These are phyloP conservation scores for Leptosphaerulina australis DNA, from an alignment of 2,329 filamentous ascomycete genomes.

Conservation along the genomic window DNA sequence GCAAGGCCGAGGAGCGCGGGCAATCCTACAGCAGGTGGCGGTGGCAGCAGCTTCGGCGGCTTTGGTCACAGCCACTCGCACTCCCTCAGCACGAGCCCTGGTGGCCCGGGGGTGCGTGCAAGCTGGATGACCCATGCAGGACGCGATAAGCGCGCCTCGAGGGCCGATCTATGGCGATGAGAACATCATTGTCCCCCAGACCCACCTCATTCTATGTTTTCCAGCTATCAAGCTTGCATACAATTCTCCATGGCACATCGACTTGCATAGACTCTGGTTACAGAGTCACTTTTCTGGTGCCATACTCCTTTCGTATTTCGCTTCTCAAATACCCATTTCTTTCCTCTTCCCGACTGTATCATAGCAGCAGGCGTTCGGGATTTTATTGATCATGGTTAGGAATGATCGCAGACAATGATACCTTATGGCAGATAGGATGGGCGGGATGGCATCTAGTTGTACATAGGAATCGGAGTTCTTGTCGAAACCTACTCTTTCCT, in stretches of 20 bases:
- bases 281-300: slow-evolving; percentile 1
- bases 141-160: slow-evolving; percentile 42
- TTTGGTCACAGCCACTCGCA: slow-evolving; percentile 33
- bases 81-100: slow-evolving; percentile 29
- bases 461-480: slow-evolving; percentile 18
- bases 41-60: slow-evolving; percentile 21
- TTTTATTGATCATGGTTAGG: not conserved
- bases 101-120: slow-evolving; percentile 28
- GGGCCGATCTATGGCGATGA: slow-evolving; percentile 47
- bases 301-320: slow-evolving; percentile 12
- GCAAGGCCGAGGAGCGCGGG: slow-evolving; percentile 46
- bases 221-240: too few species aligned
- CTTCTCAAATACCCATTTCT: slow-evolving; percentile 24
- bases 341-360: slow-evolving; percentile 13
- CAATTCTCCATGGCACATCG: too few species aligned
- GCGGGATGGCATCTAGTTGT: slow-evolving; percentile 10
- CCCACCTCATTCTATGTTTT: too few species aligned
- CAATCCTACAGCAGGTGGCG: slow-evolving; percentile 28
- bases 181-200: too few species aligned
- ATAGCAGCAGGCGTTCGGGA: slow-evolving; percentile 18
- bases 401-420: slow-evolving; percentile 3
- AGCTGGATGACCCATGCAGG: slow-evolving; percentile 44
- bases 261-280: not conserved
- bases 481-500: not conserved
- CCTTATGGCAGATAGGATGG: slow-evolving; percentile 9